These are phyloP conservation scores for Penicillium fuscoglaucum DNA, from an alignment of 2,329 filamentous ascomycete species.

Conservation along the genomic window DNA sequence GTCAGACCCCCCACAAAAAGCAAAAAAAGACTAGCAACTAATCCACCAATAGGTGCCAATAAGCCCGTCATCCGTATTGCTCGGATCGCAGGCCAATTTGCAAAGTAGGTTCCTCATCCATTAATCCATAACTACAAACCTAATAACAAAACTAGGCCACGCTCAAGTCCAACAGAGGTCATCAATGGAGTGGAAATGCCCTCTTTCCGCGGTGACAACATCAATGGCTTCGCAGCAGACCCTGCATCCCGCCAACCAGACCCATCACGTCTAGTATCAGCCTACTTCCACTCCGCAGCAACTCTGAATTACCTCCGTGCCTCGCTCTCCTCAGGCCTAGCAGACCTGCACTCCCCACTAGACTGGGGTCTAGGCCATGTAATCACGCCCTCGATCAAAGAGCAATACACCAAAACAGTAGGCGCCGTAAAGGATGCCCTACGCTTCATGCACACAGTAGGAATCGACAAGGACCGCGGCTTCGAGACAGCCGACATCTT, in stretches of 20 bases:
- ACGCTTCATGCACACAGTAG: constrained; percentile 91
- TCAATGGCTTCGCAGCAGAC: constrained; percentile 75
- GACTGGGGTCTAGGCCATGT: constrained; percentile 96
- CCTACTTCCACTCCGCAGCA: constrained; percentile 93
- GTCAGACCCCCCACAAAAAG: constrained; percentile 41
- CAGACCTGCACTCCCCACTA: constrained; percentile 87
- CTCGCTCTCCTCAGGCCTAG: constrained; percentile 81
- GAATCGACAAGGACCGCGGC: constrained; percentile 79
- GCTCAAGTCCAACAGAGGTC: constrained; percentile 82
- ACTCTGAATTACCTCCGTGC: constrained; percentile 92
- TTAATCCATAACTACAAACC: not conserved
- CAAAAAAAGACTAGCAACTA: not conserved
- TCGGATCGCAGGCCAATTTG: constrained; percentile 95
- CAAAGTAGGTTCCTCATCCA: constrained; percentile 57
- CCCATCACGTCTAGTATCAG: constrained; percentile 78
- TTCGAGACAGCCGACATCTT: constrained; percentile 91
- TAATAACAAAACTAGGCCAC: constrained; percentile 52
- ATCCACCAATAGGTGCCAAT: constrained; percentile 49
- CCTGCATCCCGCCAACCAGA: constrained; percentile 76
- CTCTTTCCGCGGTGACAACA: constrained; percentile 91
- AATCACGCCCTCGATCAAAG: constrained; percentile 75
- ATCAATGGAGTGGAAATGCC: constrained; percentile 78
- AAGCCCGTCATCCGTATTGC: constrained; percentile 89
- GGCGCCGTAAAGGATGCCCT: constrained; percentile 84
- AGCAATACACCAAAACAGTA: constrained; percentile 83